Percentiles rank a stretch among this genome's conserved stretches.
Evolutionary conservation across 257 asterid species (phyloP).

Genomic region (Thymus mandschuricus): DNA sequence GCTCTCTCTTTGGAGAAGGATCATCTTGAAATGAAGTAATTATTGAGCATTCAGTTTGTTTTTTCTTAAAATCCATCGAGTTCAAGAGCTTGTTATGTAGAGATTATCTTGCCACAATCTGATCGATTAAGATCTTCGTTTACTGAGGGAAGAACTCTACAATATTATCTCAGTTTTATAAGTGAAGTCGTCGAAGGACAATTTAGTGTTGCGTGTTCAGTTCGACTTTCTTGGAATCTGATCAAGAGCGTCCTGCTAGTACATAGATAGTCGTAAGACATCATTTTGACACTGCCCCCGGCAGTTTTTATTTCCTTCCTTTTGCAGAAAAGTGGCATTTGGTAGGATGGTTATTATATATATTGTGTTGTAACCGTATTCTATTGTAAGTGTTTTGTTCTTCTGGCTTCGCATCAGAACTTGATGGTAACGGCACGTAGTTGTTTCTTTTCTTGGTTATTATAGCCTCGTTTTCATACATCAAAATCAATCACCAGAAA

Average conservation of each 20-base stretch:
- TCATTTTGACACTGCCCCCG: background rate
- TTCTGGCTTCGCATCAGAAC: background rate
- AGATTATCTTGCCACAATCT: no score
- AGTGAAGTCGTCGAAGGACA: background rate
- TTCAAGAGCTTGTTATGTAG: no score
- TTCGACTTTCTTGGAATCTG: background rate
- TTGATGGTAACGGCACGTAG: background rate
- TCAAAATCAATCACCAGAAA: no score
- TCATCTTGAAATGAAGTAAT: background rate
- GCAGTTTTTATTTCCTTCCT: background rate
- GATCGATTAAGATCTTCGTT: background rate
- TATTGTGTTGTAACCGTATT: background rate
- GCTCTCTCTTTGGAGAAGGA: background rate
- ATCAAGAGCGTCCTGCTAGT: background rate
- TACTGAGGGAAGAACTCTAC: background rate
- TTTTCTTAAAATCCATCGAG: no score
- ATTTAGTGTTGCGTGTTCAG: background rate
- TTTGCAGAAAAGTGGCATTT: constrained; percentile 8
- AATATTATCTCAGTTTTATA: background rate
- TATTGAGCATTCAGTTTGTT: no score
- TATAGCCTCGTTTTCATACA: no score
- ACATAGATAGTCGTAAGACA: background rate
- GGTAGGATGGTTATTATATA: no score
- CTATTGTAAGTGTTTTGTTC: background rate
- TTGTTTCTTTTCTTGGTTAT: background rate